Evolutionary conservation across 1,284 basidiomycete species (phyloP), one percentile per base, ranked within the genome.

Genomic region (Papiliotrema flavescens): DNA sequence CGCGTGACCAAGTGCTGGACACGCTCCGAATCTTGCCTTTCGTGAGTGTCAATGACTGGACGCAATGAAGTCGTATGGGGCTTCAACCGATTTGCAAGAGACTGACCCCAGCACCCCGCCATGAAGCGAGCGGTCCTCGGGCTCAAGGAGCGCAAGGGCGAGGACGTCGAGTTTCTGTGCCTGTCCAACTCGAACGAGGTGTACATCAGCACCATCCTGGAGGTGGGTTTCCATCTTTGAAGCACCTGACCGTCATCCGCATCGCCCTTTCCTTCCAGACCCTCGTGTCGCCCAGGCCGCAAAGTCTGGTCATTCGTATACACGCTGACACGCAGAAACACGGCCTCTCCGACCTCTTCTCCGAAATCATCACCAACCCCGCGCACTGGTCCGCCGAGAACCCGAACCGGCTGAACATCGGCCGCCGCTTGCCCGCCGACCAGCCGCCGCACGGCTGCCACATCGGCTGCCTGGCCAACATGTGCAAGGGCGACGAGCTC

Each of bases 401-500:
- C 0, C 82, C 83, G 2, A 87, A 91, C 47, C 80, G 88, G 9
- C 84, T 98, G 54, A 84, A 87, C 58, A 79, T 98, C 51, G 81
- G 82, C 26, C 82, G 94, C 22, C 83, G 88, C 43, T 79, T 98
- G 39, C 85, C 87, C 51, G 87, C 89, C 15, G 71, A 80, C 40
- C 86, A 84, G 1, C 84, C 85, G 5, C 93, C 94, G 66, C 96
- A 98, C 75, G 73, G 69, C 2, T 98, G 95, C 78, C 81, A 79
- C 49, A 82, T 97, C 51, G 95, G 95, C 15, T 98, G 95, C 80
- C 86, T 86, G 55, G 83, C 89, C 11, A 98, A 98, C 79, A 97
- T 98, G 93, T 98, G 95, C 82, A 98, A 98, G 81, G 95, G 95
- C 40, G 86, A 89, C 63, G 95, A 98, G 74, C 81, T 98, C 28